phyloP scores from a whole-genome alignment of 306 rosid species.

The Cotoneaster glaucophyllus region DNA sequence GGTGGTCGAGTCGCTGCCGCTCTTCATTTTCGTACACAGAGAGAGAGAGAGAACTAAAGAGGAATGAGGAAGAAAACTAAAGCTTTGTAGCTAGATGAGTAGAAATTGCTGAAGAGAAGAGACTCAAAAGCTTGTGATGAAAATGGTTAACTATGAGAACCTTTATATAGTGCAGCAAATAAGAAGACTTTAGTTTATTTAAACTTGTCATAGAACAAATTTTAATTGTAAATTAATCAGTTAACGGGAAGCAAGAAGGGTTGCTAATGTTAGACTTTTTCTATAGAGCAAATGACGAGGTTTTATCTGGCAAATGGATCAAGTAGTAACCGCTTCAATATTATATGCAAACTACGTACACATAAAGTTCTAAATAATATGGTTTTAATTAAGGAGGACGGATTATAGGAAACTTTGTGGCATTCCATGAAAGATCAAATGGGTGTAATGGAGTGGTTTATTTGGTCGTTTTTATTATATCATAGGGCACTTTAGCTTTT shows the following conservation, averaged over 20 bases:
- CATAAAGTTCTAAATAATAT: too few species aligned
- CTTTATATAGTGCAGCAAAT: slow-evolving; percentile 11
- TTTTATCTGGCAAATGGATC: slow-evolving; percentile 3
- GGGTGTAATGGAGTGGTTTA: too few species aligned
- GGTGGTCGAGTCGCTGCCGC: slow-evolving; percentile 30
- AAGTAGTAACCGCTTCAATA: slow-evolving; percentile 13
- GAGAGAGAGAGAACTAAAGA: neutral
- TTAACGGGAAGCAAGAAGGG: too few species aligned
- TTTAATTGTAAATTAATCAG: too few species aligned
- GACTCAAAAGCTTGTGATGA: slow-evolving; percentile 15
- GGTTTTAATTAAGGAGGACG: too few species aligned
- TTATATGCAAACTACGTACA: neutral
- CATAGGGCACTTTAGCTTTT: too few species aligned
- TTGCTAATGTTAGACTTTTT: too few species aligned
- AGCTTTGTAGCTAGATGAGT: neutral
- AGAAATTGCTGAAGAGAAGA: neutral
- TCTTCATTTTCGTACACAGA: slow-evolving; percentile 33
- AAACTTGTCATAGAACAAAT: too few species aligned
- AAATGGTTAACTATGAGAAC: neutral
- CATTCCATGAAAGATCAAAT: too few species aligned
- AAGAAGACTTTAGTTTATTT: neutral
- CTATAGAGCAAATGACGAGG: neutral
- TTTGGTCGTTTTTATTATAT: too few species aligned
- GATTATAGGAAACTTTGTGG: too few species aligned
- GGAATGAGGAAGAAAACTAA: neutral